Base-by-base conservation (phyloP, 2,329 filamentous ascomycete species). In the Botrytis fragariae region DNA sequence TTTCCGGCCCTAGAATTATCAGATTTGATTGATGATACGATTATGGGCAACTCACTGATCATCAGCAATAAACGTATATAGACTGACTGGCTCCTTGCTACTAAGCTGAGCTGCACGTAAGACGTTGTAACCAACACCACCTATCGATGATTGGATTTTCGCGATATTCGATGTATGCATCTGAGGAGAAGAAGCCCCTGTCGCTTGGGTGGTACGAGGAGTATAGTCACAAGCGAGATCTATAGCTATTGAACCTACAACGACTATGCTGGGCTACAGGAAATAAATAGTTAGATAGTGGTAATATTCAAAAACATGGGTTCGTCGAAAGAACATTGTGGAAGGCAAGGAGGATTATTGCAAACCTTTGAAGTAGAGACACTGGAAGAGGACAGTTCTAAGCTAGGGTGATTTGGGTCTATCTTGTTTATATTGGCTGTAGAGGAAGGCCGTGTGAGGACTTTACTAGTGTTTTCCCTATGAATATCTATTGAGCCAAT, bases 111-210 rank as follows among this genome's bases (percentile, higher is more conserved):
- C 91, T 62, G 95, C 95, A 65, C 94, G 87, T 25, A 96, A 94
- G 62, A 98, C 93, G 79, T 98, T 98, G 79, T 94, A 91, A 10
- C 93, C 96, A 12, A 98, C 96, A 10, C 96, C 96, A 20, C 96
- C 96, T 12, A 98, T 88, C 1, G 92, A 93, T 80, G 97, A 94
- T 51, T 85, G 89, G 76, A 98, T 97, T 22, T 86, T 84, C 12
- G 94, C 90, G 67, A 93, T 93, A 79, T 98, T 98, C 0, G 95
- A 98, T 0, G 94, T 97, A 74, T 95, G 88, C 54, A 91, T 64
- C 61, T 75, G 69, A 32, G 77, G 77, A 20, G 76, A 72, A 35
- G 64, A 59, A 22, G 45, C 59, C 7, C 48, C 51, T 90, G 87
- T 7, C 82, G 81, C 12, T 79, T 69, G 35, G 76, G 29, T 59